These are phyloP conservation scores for Solanum chmielewskii DNA, from an alignment of 257 asterid genomes.

Conservation along the genomic window DNA sequence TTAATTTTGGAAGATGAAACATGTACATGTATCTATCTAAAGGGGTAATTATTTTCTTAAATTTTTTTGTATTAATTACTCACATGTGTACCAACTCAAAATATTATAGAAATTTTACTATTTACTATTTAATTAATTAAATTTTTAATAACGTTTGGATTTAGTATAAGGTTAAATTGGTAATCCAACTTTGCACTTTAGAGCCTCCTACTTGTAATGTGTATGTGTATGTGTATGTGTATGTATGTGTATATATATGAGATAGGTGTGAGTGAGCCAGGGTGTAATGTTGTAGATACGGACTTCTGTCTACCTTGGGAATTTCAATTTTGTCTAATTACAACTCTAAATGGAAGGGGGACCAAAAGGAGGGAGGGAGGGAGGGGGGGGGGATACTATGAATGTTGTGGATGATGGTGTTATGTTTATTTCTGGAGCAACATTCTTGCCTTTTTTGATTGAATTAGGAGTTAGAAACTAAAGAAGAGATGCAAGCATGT, in stretches of 20 bases:
- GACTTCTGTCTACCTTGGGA: not conserved
- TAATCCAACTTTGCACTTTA: not conserved
- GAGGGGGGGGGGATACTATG: not conserved
- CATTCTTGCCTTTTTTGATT: not conserved
- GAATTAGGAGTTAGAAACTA: not conserved
- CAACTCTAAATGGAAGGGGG: not conserved
- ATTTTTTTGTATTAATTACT: not conserved
- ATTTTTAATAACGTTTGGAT: not conserved
- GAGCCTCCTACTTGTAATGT: not conserved
- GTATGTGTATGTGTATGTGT: too few species aligned
- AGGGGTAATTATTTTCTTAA: not conserved
- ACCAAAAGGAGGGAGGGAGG: not conserved
- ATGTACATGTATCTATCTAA: not conserved
- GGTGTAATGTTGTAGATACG: not conserved
- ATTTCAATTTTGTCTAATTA: not conserved
- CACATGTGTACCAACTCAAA: not conserved
- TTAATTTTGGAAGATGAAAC: not conserved
- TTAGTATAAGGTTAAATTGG: not conserved
- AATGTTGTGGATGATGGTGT: not conserved
- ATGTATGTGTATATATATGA: too few species aligned
- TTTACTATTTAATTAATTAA: too few species aligned
- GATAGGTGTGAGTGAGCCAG: not conserved
- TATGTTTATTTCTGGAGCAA: not conserved
- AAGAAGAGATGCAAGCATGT: not conserved
- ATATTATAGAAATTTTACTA: too few species aligned